Percentiles rank a stretch among this genome's conserved stretches.
Conservation (phyloP, 768 basidiomycete species). For the Leccinum subgranulosum region DNA sequence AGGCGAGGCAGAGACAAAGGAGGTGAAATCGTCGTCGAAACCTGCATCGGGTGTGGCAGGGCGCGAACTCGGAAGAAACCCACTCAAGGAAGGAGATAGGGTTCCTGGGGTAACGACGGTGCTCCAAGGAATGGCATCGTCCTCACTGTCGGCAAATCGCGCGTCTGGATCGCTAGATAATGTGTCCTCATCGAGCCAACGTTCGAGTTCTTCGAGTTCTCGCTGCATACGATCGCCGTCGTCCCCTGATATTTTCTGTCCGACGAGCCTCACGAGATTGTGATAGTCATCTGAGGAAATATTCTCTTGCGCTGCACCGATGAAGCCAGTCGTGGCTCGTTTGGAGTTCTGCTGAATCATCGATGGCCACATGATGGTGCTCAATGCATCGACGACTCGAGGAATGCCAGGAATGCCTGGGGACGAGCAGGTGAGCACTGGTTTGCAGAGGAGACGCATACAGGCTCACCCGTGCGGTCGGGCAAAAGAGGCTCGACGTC, state of each 20-base stretch:
- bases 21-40: slow-evolving; percentile 81
- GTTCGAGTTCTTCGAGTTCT: slow-evolving; percentile 58
- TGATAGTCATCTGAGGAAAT: slow-evolving; percentile 18
- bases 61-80: slow-evolving; percentile 18
- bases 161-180: slow-evolving; percentile 14
- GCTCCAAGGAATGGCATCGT: slow-evolving; percentile 39
- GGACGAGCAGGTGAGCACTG: not conserved
- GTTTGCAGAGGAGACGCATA: not conserved
- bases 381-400: slow-evolving; percentile 73
- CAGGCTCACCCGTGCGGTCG: slow-evolving; percentile 18
- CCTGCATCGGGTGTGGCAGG: slow-evolving; percentile 37
- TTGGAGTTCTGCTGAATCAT: slow-evolving; percentile 41
- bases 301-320: not conserved
- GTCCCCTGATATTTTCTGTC: slow-evolving; percentile 21
- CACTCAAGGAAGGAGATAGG: slow-evolving; percentile 22
- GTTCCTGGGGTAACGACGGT: slow-evolving; percentile 31
- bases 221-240: slow-evolving; percentile 37
- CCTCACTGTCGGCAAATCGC: slow-evolving; percentile 14
- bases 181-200: slow-evolving; percentile 56
- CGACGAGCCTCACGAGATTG: slow-evolving; percentile 21
- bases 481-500: slow-evolving; percentile 4
- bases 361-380: slow-evolving; percentile 88
- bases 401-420: slow-evolving; percentile 54
- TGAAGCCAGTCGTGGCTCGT: not conserved
- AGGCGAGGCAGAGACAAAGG: slow-evolving; percentile 63